These are phyloP conservation scores for Oenanthe javanica DNA, from an alignment of 140 eudicot genomes.

Conservation along the genomic window DNA sequence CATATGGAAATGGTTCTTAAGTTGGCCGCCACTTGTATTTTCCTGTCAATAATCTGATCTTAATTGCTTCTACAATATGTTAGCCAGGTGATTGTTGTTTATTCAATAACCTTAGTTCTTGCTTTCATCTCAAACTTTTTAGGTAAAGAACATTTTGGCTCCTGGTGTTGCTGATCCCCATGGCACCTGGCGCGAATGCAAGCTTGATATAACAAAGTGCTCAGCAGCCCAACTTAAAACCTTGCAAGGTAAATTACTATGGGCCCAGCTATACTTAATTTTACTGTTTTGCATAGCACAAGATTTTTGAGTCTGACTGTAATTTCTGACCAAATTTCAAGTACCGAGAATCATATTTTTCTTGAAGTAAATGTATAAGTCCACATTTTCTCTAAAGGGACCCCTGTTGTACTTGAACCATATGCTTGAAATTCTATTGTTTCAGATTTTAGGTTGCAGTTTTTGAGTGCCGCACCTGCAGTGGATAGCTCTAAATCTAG, in stretches of 20 bases:
- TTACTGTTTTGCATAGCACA: not conserved
- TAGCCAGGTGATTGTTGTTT: not conserved
- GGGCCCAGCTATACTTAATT: not conserved
- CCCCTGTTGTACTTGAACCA: not conserved
- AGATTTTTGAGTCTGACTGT: not conserved
- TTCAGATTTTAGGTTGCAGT: conserved; percentile 60
- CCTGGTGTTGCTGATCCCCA: conserved; percentile 81
- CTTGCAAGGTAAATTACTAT: conserved; percentile 47
- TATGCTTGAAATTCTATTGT: not conserved
- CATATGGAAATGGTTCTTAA: not conserved
- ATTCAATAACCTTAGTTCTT: not conserved
- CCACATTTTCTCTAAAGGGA: not conserved
- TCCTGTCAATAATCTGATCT: not conserved
- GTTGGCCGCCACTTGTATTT: not conserved
- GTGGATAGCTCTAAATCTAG: conserved; percentile 50
- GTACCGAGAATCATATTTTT: not conserved
- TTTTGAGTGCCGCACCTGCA: conserved; percentile 47
- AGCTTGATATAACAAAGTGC: conserved; percentile 55
- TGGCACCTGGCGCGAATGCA: conserved; percentile 65
- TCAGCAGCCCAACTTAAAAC: conserved; percentile 48
- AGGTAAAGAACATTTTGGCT: conserved; percentile 82
- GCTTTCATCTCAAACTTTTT: not conserved
- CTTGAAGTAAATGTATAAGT: not conserved
- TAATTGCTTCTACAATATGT: not conserved
- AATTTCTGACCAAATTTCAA: not conserved